A percentile compares a stretch with the other conserved stretches of the same genome.
phyloP scores from a whole-genome alignment of 2,329 filamentous ascomycete genomes.

The Shiraia bambusicola region DNA sequence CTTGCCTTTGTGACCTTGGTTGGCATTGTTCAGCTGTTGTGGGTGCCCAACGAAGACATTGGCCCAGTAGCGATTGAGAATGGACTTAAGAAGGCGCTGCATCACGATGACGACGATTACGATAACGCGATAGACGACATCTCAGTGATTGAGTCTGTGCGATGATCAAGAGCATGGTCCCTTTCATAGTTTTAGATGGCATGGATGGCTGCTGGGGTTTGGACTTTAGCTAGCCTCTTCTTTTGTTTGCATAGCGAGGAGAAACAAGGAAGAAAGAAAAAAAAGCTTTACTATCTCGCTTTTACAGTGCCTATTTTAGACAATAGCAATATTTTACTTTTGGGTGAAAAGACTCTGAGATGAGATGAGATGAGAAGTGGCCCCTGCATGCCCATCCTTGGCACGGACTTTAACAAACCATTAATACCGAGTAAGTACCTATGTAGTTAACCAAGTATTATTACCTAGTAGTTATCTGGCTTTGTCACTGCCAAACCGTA shows the following conservation, averaged over 20 bases:
- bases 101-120: conserved; percentile 23
- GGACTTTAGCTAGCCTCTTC: too few relatives aligned
- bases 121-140: conserved; percentile 32
- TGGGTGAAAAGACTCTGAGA: not conserved
- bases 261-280: too few relatives aligned
- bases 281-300: too few relatives aligned
- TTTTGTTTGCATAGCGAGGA: too few relatives aligned
- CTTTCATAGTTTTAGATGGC: not conserved
- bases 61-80: conserved; percentile 36
- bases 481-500: conserved; percentile 3
- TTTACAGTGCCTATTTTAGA: too few relatives aligned
- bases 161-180: conserved; percentile 11
- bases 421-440: too few relatives aligned
- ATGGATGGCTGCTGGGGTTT: not conserved
- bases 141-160: conserved; percentile 30
- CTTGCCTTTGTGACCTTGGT: conserved; percentile 58
- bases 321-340: too few relatives aligned
- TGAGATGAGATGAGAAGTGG: not conserved
- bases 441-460: too few relatives aligned
- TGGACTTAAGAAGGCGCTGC: conserved; percentile 32
- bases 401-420: conserved; percentile 10
- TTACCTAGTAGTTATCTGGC: too few relatives aligned
- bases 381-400: conserved; percentile 18
- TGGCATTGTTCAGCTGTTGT: conserved; percentile 58
- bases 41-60: conserved; percentile 53